Conservation (phyloP, 106 monocot genomes). For the Chionographis japonica region DNA sequence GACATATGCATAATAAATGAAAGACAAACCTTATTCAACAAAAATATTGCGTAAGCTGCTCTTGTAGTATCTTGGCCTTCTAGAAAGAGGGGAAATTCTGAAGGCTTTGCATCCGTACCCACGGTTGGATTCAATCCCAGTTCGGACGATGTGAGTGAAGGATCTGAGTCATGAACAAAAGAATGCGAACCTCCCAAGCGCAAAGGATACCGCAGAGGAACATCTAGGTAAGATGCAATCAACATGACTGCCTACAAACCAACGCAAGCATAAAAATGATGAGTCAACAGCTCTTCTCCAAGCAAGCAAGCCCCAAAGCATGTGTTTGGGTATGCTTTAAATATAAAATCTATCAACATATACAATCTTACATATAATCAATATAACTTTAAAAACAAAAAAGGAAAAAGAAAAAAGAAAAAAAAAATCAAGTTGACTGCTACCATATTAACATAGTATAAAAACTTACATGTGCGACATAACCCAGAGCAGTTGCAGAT, state of each 20-base stretch:
- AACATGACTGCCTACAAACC: conserved; percentile 61
- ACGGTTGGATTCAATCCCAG: conserved; percentile 17
- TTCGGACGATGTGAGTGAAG: conserved; percentile 44
- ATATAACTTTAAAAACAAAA: too few relatives aligned
- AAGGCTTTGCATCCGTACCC: conserved; percentile 25
- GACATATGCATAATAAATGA: background rate
- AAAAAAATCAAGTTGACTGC: background rate
- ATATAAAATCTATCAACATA: too few relatives aligned
- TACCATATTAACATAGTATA: background rate
- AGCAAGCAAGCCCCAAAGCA: background rate
- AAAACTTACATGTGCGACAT: conserved; percentile 90
- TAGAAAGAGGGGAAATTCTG: conserved; percentile 85
- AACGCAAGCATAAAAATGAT: background rate
- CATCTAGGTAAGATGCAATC: conserved; percentile 75
- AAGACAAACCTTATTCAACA: conserved; percentile 84
- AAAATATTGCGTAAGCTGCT: conserved; percentile 90
- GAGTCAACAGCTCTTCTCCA: background rate
- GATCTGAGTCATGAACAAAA: conserved; percentile 74
- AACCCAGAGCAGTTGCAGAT: conserved; percentile 81
- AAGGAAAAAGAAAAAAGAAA: background rate
- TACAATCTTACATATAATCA: background rate
- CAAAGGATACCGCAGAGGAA: conserved; percentile 74
- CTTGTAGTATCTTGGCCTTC: conserved; percentile 94
- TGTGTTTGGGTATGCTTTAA: too few relatives aligned
- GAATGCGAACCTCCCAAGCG: conserved; percentile 79